Evolutionary conservation across 768 basidiomycete genomes (phyloP).

Genomic region (Termitomyces titanicus): DNA sequence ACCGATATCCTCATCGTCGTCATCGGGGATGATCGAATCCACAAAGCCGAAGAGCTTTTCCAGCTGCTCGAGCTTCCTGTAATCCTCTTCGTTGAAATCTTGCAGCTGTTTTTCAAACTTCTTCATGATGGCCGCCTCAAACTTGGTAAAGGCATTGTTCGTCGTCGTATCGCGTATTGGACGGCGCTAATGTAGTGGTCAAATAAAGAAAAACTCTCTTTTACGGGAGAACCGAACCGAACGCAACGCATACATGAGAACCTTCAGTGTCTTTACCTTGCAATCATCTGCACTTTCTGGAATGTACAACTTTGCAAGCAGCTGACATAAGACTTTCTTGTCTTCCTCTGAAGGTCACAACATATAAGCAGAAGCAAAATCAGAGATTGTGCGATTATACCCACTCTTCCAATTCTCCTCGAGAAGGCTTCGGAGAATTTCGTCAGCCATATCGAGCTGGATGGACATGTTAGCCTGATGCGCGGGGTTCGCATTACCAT

Average conservation of each 20-base stretch:
- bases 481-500: conserved; percentile 22
- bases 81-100: conserved; percentile 70
- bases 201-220: background rate
- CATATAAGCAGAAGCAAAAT: background rate
- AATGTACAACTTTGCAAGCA: conserved; percentile 62
- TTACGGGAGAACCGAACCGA: conserved; percentile 35
- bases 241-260: conserved; percentile 57
- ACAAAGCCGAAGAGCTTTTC: conserved; percentile 65
- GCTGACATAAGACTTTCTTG: conserved; percentile 60
- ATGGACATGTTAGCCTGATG: conserved; percentile 26
- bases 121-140: conserved; percentile 64
- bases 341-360: conserved; percentile 49
- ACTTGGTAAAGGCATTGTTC: conserved; percentile 69
- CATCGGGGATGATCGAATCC: conserved; percentile 67
- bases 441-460: conserved; percentile 49
- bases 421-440: conserved; percentile 39
- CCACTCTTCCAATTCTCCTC: conserved; percentile 51
- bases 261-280: conserved; percentile 58
- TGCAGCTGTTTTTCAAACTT: conserved; percentile 70
- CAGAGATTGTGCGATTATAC: conserved; percentile 19
- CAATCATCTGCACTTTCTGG: conserved; percentile 71
- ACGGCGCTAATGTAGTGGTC: conserved; percentile 25
- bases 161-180: conserved; percentile 51
- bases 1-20: conserved; percentile 52
- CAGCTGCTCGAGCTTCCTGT: conserved; percentile 58